phyloP scores from a whole-genome alignment of 306 rosid genomes.

The Acmispon strigosus region DNA sequence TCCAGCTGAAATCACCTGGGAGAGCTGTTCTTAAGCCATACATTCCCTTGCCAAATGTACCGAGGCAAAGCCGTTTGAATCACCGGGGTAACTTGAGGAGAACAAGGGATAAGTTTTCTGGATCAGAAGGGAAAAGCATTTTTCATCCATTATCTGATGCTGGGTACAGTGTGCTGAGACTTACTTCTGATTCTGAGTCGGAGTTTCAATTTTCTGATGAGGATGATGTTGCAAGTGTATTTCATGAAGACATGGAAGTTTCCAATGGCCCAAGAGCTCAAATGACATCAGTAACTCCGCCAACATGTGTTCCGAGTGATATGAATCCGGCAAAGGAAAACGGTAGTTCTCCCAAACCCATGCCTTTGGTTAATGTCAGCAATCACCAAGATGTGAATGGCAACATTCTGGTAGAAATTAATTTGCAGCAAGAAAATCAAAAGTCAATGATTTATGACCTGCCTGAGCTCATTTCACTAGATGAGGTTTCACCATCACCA shows the following conservation, averaged over 20 bases:
- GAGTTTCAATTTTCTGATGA: constrained; percentile 58
- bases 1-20: constrained; percentile 40
- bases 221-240: constrained; percentile 29
- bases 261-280: constrained; percentile 19
- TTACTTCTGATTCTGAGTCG: constrained; percentile 64
- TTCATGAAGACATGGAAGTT: constrained; percentile 24
- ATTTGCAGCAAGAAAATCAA: constrained; percentile 30
- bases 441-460: constrained; percentile 28
- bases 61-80: constrained; percentile 31
- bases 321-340: constrained; percentile 24
- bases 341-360: constrained; percentile 1
- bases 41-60: constrained; percentile 47
- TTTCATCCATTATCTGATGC: constrained; percentile 34
- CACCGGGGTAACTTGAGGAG: constrained; percentile 39
- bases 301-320: constrained; percentile 19
- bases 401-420: constrained; percentile 22
- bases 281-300: constrained; percentile 19
- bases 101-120: constrained; percentile 38
- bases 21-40: constrained; percentile 36
- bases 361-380: constrained; percentile 29
- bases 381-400: constrained; percentile 20
- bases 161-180: constrained; percentile 50
- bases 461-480: constrained; percentile 41
- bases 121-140: constrained; percentile 25
- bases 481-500: constrained; percentile 31